Evolutionary conservation across 2,329 filamentous ascomycete species (phyloP).

Genomic region (Plectosphaerella cucumerina): DNA sequence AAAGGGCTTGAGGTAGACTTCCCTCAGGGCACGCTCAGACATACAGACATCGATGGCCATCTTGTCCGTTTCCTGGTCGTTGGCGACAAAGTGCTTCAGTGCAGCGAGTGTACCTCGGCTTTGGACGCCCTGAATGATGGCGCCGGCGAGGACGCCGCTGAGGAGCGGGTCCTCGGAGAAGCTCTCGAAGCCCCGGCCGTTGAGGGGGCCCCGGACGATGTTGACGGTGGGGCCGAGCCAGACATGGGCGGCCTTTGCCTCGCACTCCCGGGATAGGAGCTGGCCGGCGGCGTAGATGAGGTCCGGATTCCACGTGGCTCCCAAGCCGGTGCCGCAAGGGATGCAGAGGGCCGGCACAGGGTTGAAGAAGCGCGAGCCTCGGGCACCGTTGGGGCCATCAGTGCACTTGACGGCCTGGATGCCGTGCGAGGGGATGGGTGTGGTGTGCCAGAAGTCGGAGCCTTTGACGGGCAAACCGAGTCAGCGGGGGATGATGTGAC

Average conservation of each 20-base stretch:
- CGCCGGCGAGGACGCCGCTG: constrained; percentile 14
- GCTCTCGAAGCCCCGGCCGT: constrained; percentile 61
- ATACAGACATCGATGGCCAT: constrained; percentile 41
- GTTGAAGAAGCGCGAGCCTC: constrained; percentile 3
- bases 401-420: neutral
- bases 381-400: constrained; percentile 2
- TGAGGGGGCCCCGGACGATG: constrained; percentile 57
- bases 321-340: constrained; percentile 21
- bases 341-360: neutral
- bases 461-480: constrained; percentile 29
- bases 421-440: neutral
- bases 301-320: constrained; percentile 30
- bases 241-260: constrained; percentile 50
- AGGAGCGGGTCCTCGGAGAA: constrained; percentile 50
- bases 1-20: constrained; percentile 62
- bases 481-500: neutral
- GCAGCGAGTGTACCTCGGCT: constrained; percentile 23
- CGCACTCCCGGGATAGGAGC: constrained; percentile 12
- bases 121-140: constrained; percentile 27
- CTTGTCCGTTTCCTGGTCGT: constrained; percentile 48
- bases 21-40: constrained; percentile 51
- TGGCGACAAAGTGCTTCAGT: constrained; percentile 31
- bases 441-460: constrained; percentile 31
- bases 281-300: constrained; percentile 9
- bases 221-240: constrained; percentile 60